Conservation (phyloP, 768 basidiomycete species). For the Suillus alpinus region DNA sequence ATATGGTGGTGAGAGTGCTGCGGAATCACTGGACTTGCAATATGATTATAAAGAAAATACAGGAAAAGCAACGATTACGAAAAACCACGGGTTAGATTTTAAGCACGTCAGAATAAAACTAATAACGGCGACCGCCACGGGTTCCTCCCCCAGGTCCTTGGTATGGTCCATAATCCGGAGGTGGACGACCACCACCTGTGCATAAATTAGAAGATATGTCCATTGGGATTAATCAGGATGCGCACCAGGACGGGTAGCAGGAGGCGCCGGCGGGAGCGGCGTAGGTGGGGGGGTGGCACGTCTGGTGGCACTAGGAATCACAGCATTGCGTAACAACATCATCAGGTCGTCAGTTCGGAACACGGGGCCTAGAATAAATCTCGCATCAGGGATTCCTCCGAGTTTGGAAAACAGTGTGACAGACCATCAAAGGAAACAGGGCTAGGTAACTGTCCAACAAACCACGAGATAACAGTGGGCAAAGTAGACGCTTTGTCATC, state of each 20-base stretch:
- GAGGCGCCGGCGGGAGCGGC: slow-evolving; percentile 39
- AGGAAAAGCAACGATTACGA: neutral
- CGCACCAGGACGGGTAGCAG: slow-evolving; percentile 33
- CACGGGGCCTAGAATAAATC: slow-evolving; percentile 62
- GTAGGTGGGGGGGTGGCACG: slow-evolving; percentile 60
- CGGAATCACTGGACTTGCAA: slow-evolving; percentile 4
- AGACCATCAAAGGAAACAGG: slow-evolving; percentile 63
- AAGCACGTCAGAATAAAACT: slow-evolving; percentile 7
- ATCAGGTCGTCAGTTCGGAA: slow-evolving; percentile 90
- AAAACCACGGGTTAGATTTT: neutral
- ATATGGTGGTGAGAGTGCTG: neutral
- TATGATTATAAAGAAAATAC: slow-evolving; percentile 4
- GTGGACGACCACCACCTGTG: slow-evolving; percentile 60
- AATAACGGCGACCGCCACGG: slow-evolving; percentile 42
- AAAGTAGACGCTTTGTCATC: slow-evolving; percentile 51
- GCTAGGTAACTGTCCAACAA: slow-evolving; percentile 76
- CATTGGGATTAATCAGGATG: slow-evolving; percentile 2
- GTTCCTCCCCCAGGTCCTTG: slow-evolving; percentile 59
- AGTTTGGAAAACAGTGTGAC: neutral
- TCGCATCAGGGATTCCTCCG: neutral
- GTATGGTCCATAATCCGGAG: slow-evolving; percentile 85
- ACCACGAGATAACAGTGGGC: slow-evolving; percentile 71
- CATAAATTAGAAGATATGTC: slow-evolving; percentile 8
- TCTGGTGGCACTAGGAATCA: slow-evolving; percentile 61
- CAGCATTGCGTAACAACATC: slow-evolving; percentile 77